A percentile compares a stretch with the other conserved stretches of the same genome.
These are phyloP conservation scores for Fomitopsis schrenkii DNA, from an alignment of 1,284 basidiomycete species.

Conservation along the genomic window DNA sequence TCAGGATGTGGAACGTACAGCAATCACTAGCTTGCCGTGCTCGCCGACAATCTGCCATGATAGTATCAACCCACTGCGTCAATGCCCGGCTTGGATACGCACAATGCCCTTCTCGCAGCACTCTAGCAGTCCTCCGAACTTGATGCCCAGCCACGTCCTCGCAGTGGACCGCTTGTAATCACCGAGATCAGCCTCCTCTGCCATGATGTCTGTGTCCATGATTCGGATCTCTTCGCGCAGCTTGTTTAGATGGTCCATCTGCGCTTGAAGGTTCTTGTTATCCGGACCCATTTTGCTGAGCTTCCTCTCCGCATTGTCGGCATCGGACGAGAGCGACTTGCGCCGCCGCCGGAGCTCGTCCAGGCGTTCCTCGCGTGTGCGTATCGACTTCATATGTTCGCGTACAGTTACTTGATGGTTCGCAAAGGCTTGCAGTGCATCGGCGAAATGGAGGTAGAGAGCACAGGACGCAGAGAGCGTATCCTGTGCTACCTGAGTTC, in stretches of 20 bases:
- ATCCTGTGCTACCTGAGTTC: constrained; percentile 46
- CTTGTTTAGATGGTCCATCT: constrained; percentile 73
- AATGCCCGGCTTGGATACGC: constrained; percentile 20
- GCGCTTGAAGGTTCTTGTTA: constrained; percentile 79
- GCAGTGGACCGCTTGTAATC: constrained; percentile 81
- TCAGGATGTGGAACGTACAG: constrained; percentile 36
- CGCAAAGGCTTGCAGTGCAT: constrained; percentile 71
- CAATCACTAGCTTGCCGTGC: constrained; percentile 74
- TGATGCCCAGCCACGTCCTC: constrained; percentile 75
- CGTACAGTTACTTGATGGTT: constrained; percentile 73
- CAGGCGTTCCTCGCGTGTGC: constrained; percentile 81
- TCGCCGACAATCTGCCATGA: constrained; percentile 72
- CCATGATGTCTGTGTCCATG: constrained; percentile 82
- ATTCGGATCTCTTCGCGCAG: constrained; percentile 76
- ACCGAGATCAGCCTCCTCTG: constrained; percentile 77
- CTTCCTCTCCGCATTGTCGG: constrained; percentile 88
- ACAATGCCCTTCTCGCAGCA: constrained; percentile 81
- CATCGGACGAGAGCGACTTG: constrained; percentile 63
- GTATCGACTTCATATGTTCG: constrained; percentile 72
- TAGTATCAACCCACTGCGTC: neutral
- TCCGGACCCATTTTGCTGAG: constrained; percentile 88
- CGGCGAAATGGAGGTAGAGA: constrained; percentile 67
- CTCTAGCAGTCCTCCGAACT: constrained; percentile 87
- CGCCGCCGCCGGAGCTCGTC: constrained; percentile 75
- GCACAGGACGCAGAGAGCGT: constrained; percentile 70